Conservation (phyloP, 176 grass and related monocot species). For the Poa pratensis region DNA sequence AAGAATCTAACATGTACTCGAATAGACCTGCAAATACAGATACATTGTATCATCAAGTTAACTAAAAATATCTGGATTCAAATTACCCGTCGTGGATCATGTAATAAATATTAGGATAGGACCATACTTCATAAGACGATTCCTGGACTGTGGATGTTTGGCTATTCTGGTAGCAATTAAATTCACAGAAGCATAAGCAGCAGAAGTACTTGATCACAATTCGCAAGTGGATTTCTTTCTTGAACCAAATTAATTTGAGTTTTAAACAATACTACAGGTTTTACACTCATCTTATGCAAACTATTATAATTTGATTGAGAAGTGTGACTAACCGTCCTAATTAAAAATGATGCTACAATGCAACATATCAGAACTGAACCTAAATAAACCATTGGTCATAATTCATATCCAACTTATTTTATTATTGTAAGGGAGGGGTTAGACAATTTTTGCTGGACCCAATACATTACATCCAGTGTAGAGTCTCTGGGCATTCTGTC, state of each 20-base stretch:
- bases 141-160: neutral
- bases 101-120: constrained; percentile 10
- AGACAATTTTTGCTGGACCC: neutral
- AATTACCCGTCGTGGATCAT: constrained; percentile 7
- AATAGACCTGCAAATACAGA: constrained; percentile 15
- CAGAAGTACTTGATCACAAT: neutral
- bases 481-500: constrained; percentile 13
- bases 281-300: constrained; percentile 18
- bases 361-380: neutral
- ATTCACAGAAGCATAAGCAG: constrained; percentile 3
- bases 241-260: constrained; percentile 9
- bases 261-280: neutral
- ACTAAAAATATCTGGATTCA: constrained; percentile 18
- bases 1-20: constrained; percentile 42
- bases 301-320: constrained; percentile 19
- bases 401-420: neutral
- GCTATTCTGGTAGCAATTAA: neutral
- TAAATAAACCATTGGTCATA: constrained; percentile 31
- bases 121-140: neutral
- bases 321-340: constrained; percentile 7
- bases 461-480: constrained; percentile 27
- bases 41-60: constrained; percentile 26
- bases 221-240: too few relatives aligned
- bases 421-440: constrained; percentile 5
- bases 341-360: constrained; percentile 11